Evolutionary conservation across 257 asterid species (phyloP).

Genomic region (Anisodus tanguticus): DNA sequence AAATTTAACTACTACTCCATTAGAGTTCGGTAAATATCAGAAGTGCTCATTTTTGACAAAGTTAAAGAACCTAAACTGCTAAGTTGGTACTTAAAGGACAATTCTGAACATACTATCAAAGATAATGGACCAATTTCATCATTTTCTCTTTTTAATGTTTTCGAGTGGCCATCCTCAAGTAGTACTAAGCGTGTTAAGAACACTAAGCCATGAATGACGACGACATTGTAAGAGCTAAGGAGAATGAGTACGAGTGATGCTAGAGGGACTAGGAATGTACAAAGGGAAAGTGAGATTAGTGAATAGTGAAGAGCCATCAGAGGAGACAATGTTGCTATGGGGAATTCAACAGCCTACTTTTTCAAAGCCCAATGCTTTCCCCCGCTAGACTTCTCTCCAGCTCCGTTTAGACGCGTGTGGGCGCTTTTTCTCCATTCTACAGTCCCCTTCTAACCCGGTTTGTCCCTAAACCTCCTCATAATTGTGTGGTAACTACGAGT

Average conservation of each 20-base stretch:
- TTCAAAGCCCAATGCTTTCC: constrained; percentile 77
- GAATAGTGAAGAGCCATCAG: constrained; percentile 47
- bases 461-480: no score
- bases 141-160: no score
- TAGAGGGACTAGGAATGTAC: constrained; percentile 59
- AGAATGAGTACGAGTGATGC: constrained; percentile 29
- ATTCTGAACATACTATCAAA: no score
- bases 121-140: no score
- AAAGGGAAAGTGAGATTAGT: constrained; percentile 61
- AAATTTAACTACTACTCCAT: no score
- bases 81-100: no score
- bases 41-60: no score
- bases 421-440: constrained; percentile 72
- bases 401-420: constrained; percentile 85
- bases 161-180: no score
- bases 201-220: constrained; percentile 13
- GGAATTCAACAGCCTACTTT: constrained; percentile 83
- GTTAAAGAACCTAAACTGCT: no score
- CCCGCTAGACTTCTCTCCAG: constrained; percentile 71
- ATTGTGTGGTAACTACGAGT: no score
- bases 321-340: constrained; percentile 87
- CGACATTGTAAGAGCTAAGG: not conserved
- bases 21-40: no score
- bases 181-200: no score
- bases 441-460: constrained; percentile 64